These are phyloP conservation scores for Echinochloa phyllopogon DNA, from an alignment of 176 grass and related monocot species.

Conservation along the genomic window DNA sequence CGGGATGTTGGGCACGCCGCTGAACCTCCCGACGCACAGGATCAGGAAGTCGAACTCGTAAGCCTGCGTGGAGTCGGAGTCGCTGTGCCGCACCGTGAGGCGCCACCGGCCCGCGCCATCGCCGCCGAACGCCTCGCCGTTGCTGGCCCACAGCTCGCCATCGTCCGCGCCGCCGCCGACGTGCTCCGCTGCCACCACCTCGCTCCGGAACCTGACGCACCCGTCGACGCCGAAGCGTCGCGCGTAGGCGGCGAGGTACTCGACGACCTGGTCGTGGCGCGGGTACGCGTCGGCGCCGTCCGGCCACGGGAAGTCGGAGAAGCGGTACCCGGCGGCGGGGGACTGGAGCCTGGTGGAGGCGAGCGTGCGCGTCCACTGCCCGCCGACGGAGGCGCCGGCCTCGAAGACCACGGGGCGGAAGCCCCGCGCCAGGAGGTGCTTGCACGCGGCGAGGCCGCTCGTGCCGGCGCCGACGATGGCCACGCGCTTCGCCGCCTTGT, in stretches of 20 bases:
- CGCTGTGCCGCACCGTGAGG: slow-evolving; percentile 39
- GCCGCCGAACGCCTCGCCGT: slow-evolving; percentile 76
- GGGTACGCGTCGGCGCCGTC: slow-evolving; percentile 43
- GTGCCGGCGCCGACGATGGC: slow-evolving; percentile 72
- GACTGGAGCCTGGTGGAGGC: slow-evolving; percentile 71
- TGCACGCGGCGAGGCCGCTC: slow-evolving; percentile 83
- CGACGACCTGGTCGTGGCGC: slow-evolving; percentile 56
- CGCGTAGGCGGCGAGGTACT: slow-evolving; percentile 71
- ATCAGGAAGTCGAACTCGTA: slow-evolving; percentile 76
- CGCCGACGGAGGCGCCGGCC: slow-evolving; percentile 53
- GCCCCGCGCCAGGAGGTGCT: slow-evolving; percentile 62
- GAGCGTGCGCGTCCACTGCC: slow-evolving; percentile 65
- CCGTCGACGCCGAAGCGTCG: slow-evolving; percentile 64
- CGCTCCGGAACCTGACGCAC: slow-evolving; percentile 52
- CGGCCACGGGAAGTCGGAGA: slow-evolving; percentile 91
- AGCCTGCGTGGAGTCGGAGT: background rate
- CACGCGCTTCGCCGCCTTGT: slow-evolving; percentile 63
- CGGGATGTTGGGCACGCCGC: slow-evolving; percentile 72
- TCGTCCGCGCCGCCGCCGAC: slow-evolving; percentile 35
- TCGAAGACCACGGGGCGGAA: slow-evolving; percentile 77
- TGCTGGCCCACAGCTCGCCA: slow-evolving; percentile 57
- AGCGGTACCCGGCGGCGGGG: slow-evolving; percentile 36
- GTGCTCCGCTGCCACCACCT: slow-evolving; percentile 53
- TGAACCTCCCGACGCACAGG: slow-evolving; percentile 82
- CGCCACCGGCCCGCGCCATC: slow-evolving; percentile 31